Conservation (phyloP, 169 alveolate species). For the Amoebophrya sp. region DNA sequence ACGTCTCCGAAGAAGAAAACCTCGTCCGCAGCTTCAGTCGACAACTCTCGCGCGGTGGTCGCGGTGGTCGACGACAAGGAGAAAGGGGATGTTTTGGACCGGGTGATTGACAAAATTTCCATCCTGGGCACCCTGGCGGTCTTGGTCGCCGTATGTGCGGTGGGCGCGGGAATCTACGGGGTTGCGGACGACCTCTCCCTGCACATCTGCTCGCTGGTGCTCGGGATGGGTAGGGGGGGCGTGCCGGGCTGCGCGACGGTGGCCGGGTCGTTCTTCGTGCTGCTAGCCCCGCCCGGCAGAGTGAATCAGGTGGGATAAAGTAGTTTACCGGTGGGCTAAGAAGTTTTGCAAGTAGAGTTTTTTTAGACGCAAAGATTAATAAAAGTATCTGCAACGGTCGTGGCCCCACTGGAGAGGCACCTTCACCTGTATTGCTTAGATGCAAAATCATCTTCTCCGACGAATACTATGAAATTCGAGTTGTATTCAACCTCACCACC, state of each 20-base stretch:
- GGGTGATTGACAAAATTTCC: not conserved
- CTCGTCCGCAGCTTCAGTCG: too few species aligned
- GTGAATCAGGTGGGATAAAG: not conserved
- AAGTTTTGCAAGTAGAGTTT: too few species aligned
- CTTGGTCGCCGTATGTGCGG: not conserved
- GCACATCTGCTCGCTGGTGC: not conserved
- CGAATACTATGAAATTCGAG: too few species aligned
- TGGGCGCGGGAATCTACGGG: not conserved
- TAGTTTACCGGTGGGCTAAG: too few species aligned
- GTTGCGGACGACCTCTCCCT: not conserved
- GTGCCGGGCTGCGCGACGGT: conserved; percentile 20
- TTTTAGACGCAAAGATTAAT: too few species aligned
- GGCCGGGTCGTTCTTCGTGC: not conserved
- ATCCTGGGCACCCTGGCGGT: not conserved
- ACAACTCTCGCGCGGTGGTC: too few species aligned
- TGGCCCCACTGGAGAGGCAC: too few species aligned
- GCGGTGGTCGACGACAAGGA: too few species aligned
- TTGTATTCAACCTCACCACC: not conserved
- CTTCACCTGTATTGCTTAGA: too few species aligned
- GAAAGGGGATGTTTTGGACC: not conserved
- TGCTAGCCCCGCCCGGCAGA: not conserved
- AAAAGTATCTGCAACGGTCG: too few species aligned
- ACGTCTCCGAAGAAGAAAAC: too few species aligned
- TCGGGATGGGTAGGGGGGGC: not conserved
- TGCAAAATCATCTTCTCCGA: too few species aligned